Conservation (phyloP, 768 basidiomycete species). For the Panus rudis region DNA sequence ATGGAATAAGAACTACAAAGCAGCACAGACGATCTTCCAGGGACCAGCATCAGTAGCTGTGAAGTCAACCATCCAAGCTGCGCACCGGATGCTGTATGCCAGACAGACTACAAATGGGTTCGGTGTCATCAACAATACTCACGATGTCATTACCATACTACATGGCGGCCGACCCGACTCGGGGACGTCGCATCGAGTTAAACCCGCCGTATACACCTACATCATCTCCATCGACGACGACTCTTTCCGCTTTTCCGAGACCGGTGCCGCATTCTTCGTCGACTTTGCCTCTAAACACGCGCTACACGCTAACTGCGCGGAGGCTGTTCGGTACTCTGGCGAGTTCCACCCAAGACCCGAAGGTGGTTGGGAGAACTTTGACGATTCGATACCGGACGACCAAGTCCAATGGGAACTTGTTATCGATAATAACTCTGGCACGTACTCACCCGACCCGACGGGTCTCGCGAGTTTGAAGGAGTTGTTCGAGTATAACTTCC, state of each 20-base stretch:
- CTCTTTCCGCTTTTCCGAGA: constrained; percentile 78
- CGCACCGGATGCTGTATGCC: constrained; percentile 69
- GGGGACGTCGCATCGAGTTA: constrained; percentile 43
- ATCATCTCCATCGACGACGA: constrained; percentile 72
- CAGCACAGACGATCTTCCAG: constrained; percentile 66
- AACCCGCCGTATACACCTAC: constrained; percentile 83
- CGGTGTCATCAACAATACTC: constrained; percentile 45
- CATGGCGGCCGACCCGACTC: constrained; percentile 27
- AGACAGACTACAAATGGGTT: constrained; percentile 56
- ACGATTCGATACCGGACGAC: constrained; percentile 44
- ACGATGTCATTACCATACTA: constrained; percentile 46
- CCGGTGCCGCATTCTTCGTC: constrained; percentile 81
- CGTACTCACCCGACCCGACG: constrained; percentile 66
- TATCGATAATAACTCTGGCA: constrained; percentile 83
- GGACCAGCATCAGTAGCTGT: constrained; percentile 57
- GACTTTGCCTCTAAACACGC: constrained; percentile 86
- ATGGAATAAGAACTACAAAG: constrained; percentile 63
- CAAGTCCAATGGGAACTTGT: constrained; percentile 73
- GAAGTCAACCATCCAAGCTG: constrained; percentile 63
- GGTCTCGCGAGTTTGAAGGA: constrained; percentile 55
- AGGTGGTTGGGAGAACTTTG: constrained; percentile 62
- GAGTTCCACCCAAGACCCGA: constrained; percentile 73
- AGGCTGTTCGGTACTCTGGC: constrained; percentile 62
- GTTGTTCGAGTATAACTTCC: constrained; percentile 69
- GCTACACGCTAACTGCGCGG: constrained; percentile 68